Evolutionary conservation across 164 flowering plant species (phyloP), one percentile per base, ranked within the genome.

Genomic region (Tinospora cordifolia): DNA sequence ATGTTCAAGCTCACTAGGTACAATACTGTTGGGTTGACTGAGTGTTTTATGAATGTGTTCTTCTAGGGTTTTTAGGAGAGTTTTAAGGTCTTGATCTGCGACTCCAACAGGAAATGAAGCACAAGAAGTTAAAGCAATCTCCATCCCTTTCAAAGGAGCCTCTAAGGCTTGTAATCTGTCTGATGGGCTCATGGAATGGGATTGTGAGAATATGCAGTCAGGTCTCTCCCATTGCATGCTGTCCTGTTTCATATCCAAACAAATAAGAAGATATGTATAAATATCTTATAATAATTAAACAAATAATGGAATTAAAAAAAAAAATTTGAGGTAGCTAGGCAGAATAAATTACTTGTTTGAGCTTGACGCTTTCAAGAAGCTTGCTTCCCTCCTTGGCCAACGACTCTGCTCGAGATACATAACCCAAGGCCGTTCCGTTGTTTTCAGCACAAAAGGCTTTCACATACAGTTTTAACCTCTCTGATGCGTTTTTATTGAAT

Each of bases 211-310:
- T 60, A 66, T 81, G 60, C 74, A 62, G 14, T 79, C 84, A 60
- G 81, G 75, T 67, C 70, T 81, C 86, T 93, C 97, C 96, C 97
- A 93, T 38, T 77, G 73, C 86, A 86, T 78, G 83, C 88, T 80
- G 74, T 78, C 92, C 98, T 93, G 85, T 74, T 63, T 25, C 69
- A 38, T 39, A n/a, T 63, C 22, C 69, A 38, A 34, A n/a, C 26
- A 47, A 57, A 30, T 1, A 26, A 70, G 4, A 8, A 17, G 46
- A 26, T 30, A 30, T 30, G 36, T 30, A 30, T 30, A 30, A 30
- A 30, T n/a, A n/a, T n/a, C 51, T 46, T 46, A 46, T 46, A 46
- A 46, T 46, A 46, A 46, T 46, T 46, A 46, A 46, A 46, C 15
- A n/a, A n/a, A n/a, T n/a, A n/a, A n/a, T n/a, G n/a, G n/a, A n/a